Base-by-base conservation (phyloP, 2,329 filamentous ascomycete genomes). In the Aspergillus carbonarius region DNA sequence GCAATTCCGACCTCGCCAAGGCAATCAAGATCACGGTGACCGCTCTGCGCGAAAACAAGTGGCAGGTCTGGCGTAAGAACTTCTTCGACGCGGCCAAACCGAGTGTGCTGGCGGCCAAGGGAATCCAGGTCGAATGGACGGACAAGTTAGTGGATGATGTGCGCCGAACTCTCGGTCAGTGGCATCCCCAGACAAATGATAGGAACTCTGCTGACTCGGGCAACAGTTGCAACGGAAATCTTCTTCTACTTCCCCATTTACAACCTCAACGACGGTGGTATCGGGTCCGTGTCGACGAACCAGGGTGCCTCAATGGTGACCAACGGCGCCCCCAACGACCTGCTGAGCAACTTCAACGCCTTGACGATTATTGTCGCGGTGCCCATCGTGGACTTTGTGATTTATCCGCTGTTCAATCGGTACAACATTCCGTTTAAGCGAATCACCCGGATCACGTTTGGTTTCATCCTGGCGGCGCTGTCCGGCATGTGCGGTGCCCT, bases 281-380 rank as follows among this genome's bases (percentile, higher is more conserved):
- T 85, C 27, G 83, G 83, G 15, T 74, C 74, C 4, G 75, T 83
- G 0, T 75, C 78, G 17, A 80, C 71, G 47, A 82, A 79, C 69
- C 70, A 82, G 67, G 78, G 74, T 10, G 81, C 80, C 12, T 79
- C 80, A 63, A 70, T 83, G 70, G 72, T 70, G 5, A 83, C 80
- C 9, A 75, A 81, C 54, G 81, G 80, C 27, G 79, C 79, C 1
- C 81, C 81, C 44, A 83, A 82, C 63, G 81, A 83, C 55, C 69
- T 83, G 9, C 73, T 83, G 37, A 70, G 60, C 64, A 82, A 82
- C 70, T 81, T 82, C 69, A 82, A 82, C 69, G 72, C 80, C 1
- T 66, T 83, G 7, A 79, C 76, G 51, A 81, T 82, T 63, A 82
- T 83, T 50, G 63, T 75, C 37, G 68, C 74, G 25, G 73, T 79